Conservation (phyloP, 1,284 basidiomycete species). For the Puccinia sorghi region DNA sequence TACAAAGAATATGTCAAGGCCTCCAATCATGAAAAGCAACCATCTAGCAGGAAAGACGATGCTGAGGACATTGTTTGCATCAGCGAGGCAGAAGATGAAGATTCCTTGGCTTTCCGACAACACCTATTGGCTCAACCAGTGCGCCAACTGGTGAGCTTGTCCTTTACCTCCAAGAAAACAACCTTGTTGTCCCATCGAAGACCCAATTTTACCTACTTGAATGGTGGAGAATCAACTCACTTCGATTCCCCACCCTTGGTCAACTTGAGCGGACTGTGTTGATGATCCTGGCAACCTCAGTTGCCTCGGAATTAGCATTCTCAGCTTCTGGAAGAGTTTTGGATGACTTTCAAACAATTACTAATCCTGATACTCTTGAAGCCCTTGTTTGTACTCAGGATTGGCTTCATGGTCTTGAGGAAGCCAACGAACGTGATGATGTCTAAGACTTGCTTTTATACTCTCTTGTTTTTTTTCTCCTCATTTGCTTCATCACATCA, state of each 20-base stretch:
- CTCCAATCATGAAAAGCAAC: neutral
- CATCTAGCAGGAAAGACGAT: neutral
- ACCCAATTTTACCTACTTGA: neutral
- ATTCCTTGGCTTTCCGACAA: neutral
- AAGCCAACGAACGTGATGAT: no score
- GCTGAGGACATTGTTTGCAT: neutral
- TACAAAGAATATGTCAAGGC: neutral
- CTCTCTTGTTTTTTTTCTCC: no score
- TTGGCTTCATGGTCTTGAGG: no score
- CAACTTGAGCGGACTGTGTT: neutral
- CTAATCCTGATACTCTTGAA: slow-evolving; percentile 1
- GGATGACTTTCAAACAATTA: neutral
- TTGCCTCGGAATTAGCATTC: slow-evolving; percentile 2
- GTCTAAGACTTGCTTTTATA: no score
- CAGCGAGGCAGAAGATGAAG: neutral
- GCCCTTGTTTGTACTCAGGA: neutral
- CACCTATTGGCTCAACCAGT: slow-evolving; percentile 2
- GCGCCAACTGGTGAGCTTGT: neutral
- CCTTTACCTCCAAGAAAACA: neutral
- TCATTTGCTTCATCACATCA: no score
- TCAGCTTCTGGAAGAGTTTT: neutral
- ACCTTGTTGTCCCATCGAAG: neutral
- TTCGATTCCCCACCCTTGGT: slow-evolving; percentile 3
- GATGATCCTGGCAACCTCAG: neutral
- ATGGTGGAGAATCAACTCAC: slow-evolving; percentile 9